Evolutionary conservation across 257 asterid genomes (phyloP).

Genomic region (Solanum arcanum): DNA sequence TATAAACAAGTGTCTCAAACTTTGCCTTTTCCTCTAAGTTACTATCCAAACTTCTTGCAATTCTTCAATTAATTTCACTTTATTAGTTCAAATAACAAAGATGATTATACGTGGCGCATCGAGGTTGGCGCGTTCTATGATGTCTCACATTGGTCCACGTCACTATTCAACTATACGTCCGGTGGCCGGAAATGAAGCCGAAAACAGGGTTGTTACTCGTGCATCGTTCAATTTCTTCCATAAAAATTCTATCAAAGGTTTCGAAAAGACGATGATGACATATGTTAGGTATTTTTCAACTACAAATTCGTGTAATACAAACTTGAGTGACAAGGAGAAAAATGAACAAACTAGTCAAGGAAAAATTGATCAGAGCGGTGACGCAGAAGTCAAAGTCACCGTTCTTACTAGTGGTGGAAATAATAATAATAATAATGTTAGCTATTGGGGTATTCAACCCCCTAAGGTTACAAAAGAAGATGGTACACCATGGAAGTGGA

Average conservation of each 20-base stretch:
- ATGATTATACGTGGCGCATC: conserved; percentile 49
- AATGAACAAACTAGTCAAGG: conserved; percentile 1
- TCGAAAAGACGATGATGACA: conserved; percentile 1
- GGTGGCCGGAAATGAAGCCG: background rate
- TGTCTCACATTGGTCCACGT: conserved; percentile 23
- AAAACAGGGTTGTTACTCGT: background rate
- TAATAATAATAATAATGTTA: conserved; percentile 5
- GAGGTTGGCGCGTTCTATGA: conserved; percentile 18
- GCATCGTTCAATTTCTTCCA: background rate
- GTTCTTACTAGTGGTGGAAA: background rate
- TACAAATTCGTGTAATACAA: conserved; percentile 13
- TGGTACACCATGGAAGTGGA: conserved; percentile 73
- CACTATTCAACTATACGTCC: conserved; percentile 20
- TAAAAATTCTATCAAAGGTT: background rate
- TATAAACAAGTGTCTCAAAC: background rate
- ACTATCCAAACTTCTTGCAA: conserved; percentile 20
- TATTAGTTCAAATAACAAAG: background rate
- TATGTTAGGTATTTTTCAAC: conserved; percentile 13
- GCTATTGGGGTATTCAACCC: conserved; percentile 70
- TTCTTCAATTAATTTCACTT: background rate
- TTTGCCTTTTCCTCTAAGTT: background rate
- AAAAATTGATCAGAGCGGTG: background rate
- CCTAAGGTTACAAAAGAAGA: conserved; percentile 44
- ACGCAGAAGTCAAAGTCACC: background rate
- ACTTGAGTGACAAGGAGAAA: conserved; percentile 20